Conservation (phyloP, 2,329 filamentous ascomycete genomes). For the Cladosporium sp. region DNA sequence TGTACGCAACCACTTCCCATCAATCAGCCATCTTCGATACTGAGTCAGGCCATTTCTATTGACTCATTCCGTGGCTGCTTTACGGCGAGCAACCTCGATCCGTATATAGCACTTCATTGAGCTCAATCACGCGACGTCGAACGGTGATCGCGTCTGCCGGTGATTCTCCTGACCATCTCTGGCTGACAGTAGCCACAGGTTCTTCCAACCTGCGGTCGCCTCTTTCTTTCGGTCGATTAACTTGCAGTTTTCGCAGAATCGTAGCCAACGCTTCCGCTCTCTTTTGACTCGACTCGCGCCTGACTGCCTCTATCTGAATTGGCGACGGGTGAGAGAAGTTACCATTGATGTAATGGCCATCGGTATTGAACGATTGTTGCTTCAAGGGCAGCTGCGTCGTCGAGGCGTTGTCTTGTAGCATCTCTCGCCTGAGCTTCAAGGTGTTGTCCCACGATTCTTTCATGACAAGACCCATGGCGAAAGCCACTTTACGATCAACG, state of each 20-base stretch:
- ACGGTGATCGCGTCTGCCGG: background rate
- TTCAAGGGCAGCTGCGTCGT: too few species aligned
- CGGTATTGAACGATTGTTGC: background rate
- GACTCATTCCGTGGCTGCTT: background rate
- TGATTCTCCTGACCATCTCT: background rate
- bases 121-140: background rate
- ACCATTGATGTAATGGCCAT: background rate
- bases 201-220: too few species aligned
- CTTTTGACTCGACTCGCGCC: background rate
- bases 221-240: background rate
- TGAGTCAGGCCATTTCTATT: too few species aligned
- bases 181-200: too few species aligned
- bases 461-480: constrained; percentile 62
- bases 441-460: constrained; percentile 50
- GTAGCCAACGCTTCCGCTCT: background rate
- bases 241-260: background rate
- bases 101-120: background rate
- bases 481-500: constrained; percentile 64
- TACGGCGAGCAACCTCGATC: background rate
- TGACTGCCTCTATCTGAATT: background rate
- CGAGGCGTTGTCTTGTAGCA: background rate
- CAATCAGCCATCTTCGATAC: too few species aligned
- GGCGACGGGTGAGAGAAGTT: background rate
- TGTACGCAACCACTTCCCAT: too few species aligned
- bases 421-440: background rate